Evolutionary conservation across 225 moss, liverwort and hornwort genomes (phyloP).

Genomic region (Rhytidiadelphus loreus): DNA sequence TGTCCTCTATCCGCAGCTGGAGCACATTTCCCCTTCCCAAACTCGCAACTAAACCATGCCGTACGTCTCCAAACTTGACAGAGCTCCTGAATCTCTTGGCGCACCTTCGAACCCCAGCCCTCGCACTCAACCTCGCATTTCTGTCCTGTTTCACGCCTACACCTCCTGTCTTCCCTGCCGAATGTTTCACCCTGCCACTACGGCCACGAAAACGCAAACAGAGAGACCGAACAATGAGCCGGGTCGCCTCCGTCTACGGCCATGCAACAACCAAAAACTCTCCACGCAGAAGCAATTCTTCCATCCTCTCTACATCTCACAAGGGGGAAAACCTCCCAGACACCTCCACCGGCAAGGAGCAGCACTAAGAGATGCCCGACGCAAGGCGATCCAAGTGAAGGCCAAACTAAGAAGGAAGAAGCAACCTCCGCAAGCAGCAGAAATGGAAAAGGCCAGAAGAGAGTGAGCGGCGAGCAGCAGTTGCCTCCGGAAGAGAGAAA

Average conservation of each 20-base stretch:
- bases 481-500: background rate
- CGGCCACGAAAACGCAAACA: background rate
- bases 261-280: background rate
- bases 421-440: background rate
- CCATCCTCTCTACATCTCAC: slow-evolving; percentile 4
- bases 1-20: background rate
- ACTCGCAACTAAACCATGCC: background rate
- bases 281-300: background rate
- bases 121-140: slow-evolving; percentile 6
- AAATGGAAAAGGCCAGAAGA: background rate
- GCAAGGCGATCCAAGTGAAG: background rate
- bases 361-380: background rate
- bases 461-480: background rate
- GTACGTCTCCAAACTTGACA: background rate
- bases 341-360: background rate
- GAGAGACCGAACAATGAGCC: background rate
- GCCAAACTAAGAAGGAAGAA: background rate
- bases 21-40: slow-evolving; percentile 1
- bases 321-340: background rate
- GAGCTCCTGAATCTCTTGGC: slow-evolving; percentile 1
- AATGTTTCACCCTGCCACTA: background rate
- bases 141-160: background rate
- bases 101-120: background rate
- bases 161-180: background rate
- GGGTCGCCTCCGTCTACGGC: background rate